Evolutionary conservation across 495 filamentous ascomycete genomes (phyloP).

Genomic region (Xylaria palmicola): DNA sequence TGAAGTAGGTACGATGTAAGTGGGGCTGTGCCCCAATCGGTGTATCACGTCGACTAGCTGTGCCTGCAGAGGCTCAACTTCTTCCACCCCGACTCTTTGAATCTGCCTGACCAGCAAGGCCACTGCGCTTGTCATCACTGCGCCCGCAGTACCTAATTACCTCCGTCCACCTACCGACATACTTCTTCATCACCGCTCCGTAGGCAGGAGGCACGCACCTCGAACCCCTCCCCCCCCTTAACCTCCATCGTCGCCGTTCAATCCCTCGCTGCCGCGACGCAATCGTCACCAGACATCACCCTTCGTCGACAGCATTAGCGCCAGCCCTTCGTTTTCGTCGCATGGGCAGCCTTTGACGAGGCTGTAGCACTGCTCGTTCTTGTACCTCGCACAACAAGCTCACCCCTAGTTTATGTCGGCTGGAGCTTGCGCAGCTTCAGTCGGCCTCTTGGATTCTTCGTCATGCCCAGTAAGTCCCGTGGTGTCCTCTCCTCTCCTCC

Average conservation of each 20-base stretch:
- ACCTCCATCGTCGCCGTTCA: background rate
- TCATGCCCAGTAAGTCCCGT: slow-evolving; percentile 17
- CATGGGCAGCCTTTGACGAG: slow-evolving; percentile 2
- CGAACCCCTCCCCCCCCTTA: background rate
- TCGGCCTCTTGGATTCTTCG: background rate
- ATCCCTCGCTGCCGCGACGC: background rate
- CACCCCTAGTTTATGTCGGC: background rate
- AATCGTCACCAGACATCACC: background rate
- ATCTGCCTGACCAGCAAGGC: slow-evolving; percentile 7
- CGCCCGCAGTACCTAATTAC: background rate
- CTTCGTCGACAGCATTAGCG: background rate
- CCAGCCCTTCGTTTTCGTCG: background rate
- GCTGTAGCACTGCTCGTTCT: slow-evolving; percentile 1
- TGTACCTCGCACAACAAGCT: background rate
- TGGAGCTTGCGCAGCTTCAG: slow-evolving; percentile 7
- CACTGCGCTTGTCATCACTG: too few relatives aligned
- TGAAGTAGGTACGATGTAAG: too few relatives aligned
- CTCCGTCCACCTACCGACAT: background rate
- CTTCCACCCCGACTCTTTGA: slow-evolving; percentile 2
- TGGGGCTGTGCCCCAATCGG: too few relatives aligned
- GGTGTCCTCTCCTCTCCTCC: background rate
- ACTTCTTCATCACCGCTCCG: too few relatives aligned
- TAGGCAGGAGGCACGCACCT: background rate
- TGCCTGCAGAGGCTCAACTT: slow-evolving; percentile 16
- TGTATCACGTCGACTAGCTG: background rate